Evolutionary conservation across 306 rosid species (phyloP).

Genomic region (Begonia peltatifolia): DNA sequence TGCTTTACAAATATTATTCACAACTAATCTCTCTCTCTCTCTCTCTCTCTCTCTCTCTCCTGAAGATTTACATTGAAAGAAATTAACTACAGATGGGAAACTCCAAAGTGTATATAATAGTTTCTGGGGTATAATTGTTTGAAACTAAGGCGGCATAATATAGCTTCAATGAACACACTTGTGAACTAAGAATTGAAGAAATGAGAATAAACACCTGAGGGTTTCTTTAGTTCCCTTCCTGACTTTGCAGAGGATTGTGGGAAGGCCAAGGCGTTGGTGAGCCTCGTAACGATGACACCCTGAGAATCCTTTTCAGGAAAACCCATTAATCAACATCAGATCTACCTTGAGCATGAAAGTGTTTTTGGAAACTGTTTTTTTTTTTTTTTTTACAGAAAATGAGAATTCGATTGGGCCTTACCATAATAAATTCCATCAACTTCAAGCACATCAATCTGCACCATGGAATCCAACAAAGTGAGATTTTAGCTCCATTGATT

Average conservation of each 20-base stretch:
- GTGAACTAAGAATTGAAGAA: background rate
- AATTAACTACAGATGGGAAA: background rate
- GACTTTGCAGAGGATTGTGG: constrained; percentile 81
- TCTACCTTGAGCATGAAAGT: background rate
- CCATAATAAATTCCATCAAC: constrained; percentile 90
- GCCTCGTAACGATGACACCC: constrained; percentile 96
- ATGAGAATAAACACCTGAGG: constrained; percentile 35
- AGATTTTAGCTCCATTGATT: background rate
- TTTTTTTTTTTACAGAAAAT: background rate
- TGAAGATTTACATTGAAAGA: background rate
- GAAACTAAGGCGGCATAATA: no score
- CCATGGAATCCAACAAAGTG: background rate
- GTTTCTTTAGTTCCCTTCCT: constrained; percentile 94
- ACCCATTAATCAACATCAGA: background rate
- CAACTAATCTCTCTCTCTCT: no score
- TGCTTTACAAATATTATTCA: no score
- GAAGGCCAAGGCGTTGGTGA: constrained; percentile 82
- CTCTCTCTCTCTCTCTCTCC: no score
- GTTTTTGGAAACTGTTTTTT: background rate
- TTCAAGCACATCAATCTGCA: constrained; percentile 95
- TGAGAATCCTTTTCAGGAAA: constrained; percentile 50
- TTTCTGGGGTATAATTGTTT: no score
- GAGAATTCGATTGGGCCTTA: constrained; percentile 15
- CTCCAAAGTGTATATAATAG: no score
- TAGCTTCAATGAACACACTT: no score